Conservation (phyloP, 805 yeast genomes). For the Myxozyma mucilagina region DNA sequence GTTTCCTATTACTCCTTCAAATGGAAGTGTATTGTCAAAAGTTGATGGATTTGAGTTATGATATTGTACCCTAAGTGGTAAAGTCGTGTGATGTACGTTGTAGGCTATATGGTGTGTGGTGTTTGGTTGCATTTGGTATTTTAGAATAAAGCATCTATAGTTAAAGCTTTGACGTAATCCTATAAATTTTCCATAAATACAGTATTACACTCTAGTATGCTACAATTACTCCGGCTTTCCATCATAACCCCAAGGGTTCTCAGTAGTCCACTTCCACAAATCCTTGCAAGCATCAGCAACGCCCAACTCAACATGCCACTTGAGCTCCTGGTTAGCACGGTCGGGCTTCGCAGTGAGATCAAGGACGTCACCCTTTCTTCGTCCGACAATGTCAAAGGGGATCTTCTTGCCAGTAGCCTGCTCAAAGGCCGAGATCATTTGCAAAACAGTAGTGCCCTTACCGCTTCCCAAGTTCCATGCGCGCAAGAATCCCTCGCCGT, state of each 20-base stretch:
- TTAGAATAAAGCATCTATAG: background rate
- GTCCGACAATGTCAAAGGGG: constrained; percentile 63
- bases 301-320: constrained; percentile 59
- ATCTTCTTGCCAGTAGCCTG: constrained; percentile 63
- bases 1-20: constrained; percentile 18
- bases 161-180: background rate
- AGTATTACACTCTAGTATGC: background rate
- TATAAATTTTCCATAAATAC: background rate
- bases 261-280: constrained; percentile 74
- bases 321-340: constrained; percentile 64
- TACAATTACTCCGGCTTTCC: constrained; percentile 14
- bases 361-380: constrained; percentile 76
- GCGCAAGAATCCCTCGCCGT: constrained; percentile 53
- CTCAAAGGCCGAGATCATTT: constrained; percentile 64
- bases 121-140: constrained; percentile 6
- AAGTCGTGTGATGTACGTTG: background rate
- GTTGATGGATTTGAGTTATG: constrained; percentile 5
- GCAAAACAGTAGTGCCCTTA: constrained; percentile 73
- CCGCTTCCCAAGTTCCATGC: constrained; percentile 88
- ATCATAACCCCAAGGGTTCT: constrained; percentile 63
- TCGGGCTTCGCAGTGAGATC: constrained; percentile 70
- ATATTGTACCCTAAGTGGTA: too few relatives aligned
- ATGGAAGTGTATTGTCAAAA: constrained; percentile 15
- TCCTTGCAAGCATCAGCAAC: constrained; percentile 68
- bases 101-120: background rate